These are phyloP conservation scores for Volvox carteri DNA, from an alignment of 163 green algal species.

Conservation along the genomic window DNA sequence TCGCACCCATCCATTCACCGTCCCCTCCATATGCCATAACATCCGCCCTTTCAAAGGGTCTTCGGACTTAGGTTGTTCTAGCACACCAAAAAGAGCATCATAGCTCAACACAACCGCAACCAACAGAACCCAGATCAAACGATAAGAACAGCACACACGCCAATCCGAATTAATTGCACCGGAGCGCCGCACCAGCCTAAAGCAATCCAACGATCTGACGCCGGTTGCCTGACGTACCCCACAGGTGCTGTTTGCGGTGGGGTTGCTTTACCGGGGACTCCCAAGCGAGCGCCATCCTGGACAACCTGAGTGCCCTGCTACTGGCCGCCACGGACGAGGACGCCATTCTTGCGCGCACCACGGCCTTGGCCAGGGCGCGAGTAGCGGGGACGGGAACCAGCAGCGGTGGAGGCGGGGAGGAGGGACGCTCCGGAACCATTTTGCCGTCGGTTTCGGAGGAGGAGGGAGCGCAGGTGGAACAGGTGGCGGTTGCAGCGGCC, in stretches of 20 bases:
- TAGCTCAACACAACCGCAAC: too few species aligned
- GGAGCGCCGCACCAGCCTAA: too few species aligned
- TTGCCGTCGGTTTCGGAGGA: background rate
- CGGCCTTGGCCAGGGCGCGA: background rate
- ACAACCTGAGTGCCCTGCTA: slow-evolving; percentile 46
- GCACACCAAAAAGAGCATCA: too few species aligned
- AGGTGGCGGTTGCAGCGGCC: background rate
- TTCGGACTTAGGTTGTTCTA: too few species aligned
- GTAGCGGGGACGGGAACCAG: background rate
- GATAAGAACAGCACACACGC: too few species aligned
- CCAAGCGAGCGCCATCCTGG: slow-evolving; percentile 43
- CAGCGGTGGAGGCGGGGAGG: background rate
- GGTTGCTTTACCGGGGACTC: slow-evolving; percentile 44
- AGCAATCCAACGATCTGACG: too few species aligned
- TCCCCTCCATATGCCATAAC: too few species aligned
- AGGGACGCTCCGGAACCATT: background rate
- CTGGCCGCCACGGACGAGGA: slow-evolving; percentile 39
- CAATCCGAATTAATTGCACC: too few species aligned
- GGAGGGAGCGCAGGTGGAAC: background rate
- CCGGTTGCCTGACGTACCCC: too few species aligned
- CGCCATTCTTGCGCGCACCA: background rate
- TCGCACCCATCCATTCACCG: too few species aligned
- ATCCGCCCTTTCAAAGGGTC: too few species aligned
- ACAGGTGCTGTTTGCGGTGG: slow-evolving; percentile 66
- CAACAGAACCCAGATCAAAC: too few species aligned